Percentiles rank a stretch among this genome's conserved stretches.
Conservation (phyloP, 257 asterid species). For the Linaria vulgaris region DNA sequence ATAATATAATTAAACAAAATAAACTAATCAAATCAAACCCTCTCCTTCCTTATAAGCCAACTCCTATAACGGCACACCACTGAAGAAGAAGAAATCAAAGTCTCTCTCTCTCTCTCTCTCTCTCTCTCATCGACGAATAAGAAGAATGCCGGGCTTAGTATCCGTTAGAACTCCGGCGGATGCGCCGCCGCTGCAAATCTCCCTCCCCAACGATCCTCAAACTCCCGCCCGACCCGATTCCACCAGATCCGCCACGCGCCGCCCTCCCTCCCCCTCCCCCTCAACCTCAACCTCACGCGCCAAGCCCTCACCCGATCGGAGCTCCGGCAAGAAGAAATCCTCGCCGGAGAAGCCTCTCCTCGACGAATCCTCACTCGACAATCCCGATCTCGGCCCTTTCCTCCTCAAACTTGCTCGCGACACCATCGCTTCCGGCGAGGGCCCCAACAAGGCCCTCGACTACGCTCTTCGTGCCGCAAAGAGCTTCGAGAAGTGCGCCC, state of each 20-base stretch:
- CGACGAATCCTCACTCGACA: slow-evolving; percentile 79
- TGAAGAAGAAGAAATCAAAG: not conserved
- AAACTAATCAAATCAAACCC: no score
- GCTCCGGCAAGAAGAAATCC: slow-evolving; percentile 78
- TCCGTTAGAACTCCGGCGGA: slow-evolving; percentile 84
- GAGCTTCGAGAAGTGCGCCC: slow-evolving; percentile 77
- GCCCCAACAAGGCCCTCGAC: slow-evolving; percentile 79
- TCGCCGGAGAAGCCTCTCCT: slow-evolving; percentile 63
- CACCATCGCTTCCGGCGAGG: slow-evolving; percentile 91
- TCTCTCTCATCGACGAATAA: no score
- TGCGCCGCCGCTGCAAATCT: slow-evolving; percentile 61
- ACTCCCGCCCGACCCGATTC: slow-evolving; percentile 60
- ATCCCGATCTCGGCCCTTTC: slow-evolving; percentile 99
- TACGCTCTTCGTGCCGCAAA: slow-evolving; percentile 83
- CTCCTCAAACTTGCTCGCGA: slow-evolving; percentile 83
- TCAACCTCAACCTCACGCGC: slow-evolving; percentile 89
- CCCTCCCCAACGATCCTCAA: slow-evolving; percentile 50
- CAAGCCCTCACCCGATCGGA: slow-evolving; percentile 91
- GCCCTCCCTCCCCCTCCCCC: slow-evolving; percentile 91
- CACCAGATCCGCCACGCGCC: slow-evolving; percentile 68
- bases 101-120: not conserved
- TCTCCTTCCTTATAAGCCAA: not conserved
- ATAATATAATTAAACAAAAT: not conserved
- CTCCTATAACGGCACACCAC: not conserved
- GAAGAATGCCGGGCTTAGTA: slow-evolving; percentile 94